phyloP scores from a whole-genome alignment of 768 basidiomycete genomes.

The Paxillus rubicundulus region DNA sequence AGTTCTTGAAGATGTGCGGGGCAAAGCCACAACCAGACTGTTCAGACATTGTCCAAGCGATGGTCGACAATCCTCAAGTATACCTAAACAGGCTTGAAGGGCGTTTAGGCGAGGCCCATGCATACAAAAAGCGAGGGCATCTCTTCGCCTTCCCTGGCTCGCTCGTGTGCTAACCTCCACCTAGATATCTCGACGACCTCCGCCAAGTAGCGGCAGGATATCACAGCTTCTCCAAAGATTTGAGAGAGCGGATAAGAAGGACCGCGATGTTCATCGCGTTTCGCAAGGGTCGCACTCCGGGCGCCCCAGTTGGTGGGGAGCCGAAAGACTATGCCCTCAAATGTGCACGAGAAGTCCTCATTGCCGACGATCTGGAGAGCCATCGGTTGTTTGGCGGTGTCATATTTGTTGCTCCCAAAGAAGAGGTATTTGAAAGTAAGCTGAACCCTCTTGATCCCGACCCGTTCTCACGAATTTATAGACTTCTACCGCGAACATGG shows the following conservation, averaged over 20 bases:
- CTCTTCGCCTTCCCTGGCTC: not conserved
- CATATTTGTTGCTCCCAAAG: constrained; percentile 75
- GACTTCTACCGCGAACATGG: constrained; percentile 75
- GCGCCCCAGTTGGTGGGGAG: constrained; percentile 23
- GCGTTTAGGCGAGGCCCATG: not conserved
- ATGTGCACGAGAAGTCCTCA: constrained; percentile 60
- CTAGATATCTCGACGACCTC: constrained; percentile 74
- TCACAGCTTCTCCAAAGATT: constrained; percentile 39
- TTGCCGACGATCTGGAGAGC: constrained; percentile 79
- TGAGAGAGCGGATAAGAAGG: constrained; percentile 55
- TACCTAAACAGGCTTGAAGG: constrained; percentile 51
- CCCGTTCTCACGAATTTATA: constrained; percentile 19
- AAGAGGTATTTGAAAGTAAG: constrained; percentile 81
- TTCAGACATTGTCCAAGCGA: constrained; percentile 66
- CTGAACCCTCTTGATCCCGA: no score
- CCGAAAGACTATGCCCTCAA: constrained; percentile 59
- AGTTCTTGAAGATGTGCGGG: constrained; percentile 79
- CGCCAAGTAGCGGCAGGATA: constrained; percentile 75
- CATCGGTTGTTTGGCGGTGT: constrained; percentile 70
- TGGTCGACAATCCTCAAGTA: constrained; percentile 59
- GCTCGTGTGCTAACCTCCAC: not conserved
- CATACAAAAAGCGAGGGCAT: not conserved
- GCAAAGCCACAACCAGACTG: constrained; percentile 79
- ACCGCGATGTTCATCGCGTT: constrained; percentile 68
- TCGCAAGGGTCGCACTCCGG: constrained; percentile 36